A percentile compares a stretch with the other conserved stretches of the same genome.
Evolutionary conservation across 108 stramenopile genomes (phyloP).

Genomic region (Poteriospumella lacustris): DNA sequence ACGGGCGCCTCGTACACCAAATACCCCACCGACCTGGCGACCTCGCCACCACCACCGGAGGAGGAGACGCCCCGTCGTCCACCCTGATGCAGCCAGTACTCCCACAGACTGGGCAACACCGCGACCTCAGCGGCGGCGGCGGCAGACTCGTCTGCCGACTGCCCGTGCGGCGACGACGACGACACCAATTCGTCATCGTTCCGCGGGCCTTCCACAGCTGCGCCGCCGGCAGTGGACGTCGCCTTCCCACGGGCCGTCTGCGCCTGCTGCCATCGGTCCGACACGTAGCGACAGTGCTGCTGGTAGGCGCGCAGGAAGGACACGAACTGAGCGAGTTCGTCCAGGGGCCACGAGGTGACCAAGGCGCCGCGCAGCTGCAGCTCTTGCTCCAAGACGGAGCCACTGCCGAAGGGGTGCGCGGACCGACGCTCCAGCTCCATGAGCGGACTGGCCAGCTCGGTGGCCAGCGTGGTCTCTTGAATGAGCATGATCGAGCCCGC

Average conservation of each 20-base stretch:
- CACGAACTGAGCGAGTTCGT: background rate
- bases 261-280: too few relatives aligned
- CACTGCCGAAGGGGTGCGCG: too few relatives aligned
- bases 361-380: background rate
- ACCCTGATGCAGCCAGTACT: background rate
- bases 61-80: background rate
- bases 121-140: too few relatives aligned
- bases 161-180: too few relatives aligned
- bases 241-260: too few relatives aligned
- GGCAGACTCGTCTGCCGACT: background rate
- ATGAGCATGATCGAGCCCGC: background rate
- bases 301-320: background rate
- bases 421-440: background rate
- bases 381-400: background rate
- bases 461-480: background rate
- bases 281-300: too few relatives aligned
- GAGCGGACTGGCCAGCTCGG: background rate
- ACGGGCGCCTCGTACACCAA: background rate
- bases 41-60: background rate
- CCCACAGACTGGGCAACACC: background rate
- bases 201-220: too few relatives aligned
- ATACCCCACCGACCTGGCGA: background rate
- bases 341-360: background rate
- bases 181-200: too few relatives aligned
- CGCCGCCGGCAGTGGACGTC: too few relatives aligned